Percentiles rank a stretch among this genome's conserved stretches.
Evolutionary conservation across 2,329 filamentous ascomycete species (phyloP).

Genomic region (Microdochium bolleyi): DNA sequence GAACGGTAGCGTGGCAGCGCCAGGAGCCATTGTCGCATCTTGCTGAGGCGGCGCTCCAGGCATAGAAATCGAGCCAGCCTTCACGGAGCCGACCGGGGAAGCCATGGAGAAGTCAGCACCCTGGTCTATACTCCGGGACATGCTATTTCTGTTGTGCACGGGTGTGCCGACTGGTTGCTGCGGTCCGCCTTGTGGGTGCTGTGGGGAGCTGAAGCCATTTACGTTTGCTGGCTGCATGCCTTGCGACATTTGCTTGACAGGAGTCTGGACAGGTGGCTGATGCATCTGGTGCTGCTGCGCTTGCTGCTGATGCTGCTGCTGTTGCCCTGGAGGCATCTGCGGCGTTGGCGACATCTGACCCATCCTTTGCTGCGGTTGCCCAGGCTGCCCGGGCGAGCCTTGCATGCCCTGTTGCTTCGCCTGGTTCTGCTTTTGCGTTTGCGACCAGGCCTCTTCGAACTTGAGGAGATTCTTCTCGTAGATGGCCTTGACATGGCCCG

Average conservation of each 20-base stretch:
- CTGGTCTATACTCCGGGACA: conserved; percentile 43
- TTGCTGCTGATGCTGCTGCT: conserved; percentile 32
- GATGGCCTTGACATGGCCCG: conserved; percentile 60
- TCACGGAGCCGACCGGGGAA: conserved; percentile 32
- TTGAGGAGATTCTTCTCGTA: conserved; percentile 70
- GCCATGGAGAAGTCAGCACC: conserved; percentile 34
- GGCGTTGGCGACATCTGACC: conserved; percentile 11
- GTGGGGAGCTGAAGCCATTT: conserved; percentile 41
- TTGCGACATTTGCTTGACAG: conserved; percentile 36
- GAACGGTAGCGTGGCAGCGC: conserved; percentile 15
- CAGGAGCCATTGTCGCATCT: conserved; percentile 16
- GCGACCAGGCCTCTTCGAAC: conserved; percentile 64
- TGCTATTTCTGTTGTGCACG: conserved; percentile 39
- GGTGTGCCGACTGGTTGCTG: conserved; percentile 31
- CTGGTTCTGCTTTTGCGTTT: conserved; percentile 43
- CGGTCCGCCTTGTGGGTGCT: conserved; percentile 32
- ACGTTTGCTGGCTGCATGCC: conserved; percentile 35
- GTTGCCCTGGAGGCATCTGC: conserved; percentile 29
- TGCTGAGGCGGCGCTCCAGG: conserved; percentile 24
- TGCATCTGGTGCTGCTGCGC: conserved; percentile 32
- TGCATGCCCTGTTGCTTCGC: conserved; percentile 39
- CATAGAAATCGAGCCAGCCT: conserved; percentile 32
- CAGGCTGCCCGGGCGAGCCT: conserved; percentile 26
- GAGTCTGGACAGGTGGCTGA: conserved; percentile 28
- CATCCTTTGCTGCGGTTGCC: conserved; percentile 29